A percentile compares a stretch with the other conserved stretches of the same genome.
Conservation (phyloP, 2,329 filamentous ascomycete species). For the Apiospora arundinis region DNA sequence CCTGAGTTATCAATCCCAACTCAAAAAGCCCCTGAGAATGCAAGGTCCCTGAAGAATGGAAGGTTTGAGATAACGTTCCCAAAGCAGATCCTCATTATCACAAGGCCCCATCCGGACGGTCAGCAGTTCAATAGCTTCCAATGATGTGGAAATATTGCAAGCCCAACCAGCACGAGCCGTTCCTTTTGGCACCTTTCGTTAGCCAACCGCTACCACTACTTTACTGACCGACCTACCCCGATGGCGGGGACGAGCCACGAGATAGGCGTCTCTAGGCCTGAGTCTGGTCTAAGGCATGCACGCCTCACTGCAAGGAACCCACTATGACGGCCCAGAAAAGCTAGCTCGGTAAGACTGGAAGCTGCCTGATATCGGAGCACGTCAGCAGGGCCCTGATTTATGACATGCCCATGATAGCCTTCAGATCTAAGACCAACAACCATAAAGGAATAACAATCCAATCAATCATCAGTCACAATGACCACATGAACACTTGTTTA, state of each 20-base stretch:
- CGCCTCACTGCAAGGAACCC: conserved; percentile 12
- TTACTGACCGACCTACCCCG: not conserved
- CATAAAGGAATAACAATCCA: not conserved
- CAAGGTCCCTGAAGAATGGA: conserved; percentile 5
- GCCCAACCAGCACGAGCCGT: not conserved
- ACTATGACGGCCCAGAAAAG: not conserved
- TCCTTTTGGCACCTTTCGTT: no score
- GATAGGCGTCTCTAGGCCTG: not conserved
- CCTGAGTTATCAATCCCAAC: not conserved
- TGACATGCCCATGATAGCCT: not conserved
- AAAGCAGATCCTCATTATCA: not conserved
- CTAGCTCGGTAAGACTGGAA: not conserved
- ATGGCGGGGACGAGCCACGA: not conserved
- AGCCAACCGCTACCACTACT: no score
- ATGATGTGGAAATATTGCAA: not conserved
- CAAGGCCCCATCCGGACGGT: not conserved
- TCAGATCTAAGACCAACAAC: not conserved
- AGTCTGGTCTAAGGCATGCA: no score
- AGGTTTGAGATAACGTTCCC: conserved; percentile 1
- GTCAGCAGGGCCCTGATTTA: not conserved
- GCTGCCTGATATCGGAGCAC: not conserved
- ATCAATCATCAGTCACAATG: not conserved
- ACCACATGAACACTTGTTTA: conserved; percentile 7
- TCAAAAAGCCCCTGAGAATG: not conserved
- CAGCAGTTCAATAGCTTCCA: not conserved